Evolutionary conservation across 169 alveolate species (phyloP).

Genomic region (Cryptosporidium ubiquitum): DNA sequence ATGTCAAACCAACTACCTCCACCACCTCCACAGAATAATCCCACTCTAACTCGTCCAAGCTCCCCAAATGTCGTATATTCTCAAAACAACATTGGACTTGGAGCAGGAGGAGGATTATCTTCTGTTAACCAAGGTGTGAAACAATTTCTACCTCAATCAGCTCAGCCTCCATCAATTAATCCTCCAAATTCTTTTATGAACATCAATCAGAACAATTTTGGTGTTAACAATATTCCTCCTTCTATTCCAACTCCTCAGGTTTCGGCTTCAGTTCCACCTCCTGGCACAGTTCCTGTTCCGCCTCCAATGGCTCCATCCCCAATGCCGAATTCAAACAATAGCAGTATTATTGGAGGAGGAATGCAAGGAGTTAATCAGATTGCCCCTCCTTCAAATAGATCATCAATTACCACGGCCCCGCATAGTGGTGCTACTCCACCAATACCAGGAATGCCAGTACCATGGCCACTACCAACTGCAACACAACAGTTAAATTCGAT

Average conservation of each 20-base stretch:
- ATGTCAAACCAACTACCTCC: neutral
- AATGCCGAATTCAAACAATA: neutral
- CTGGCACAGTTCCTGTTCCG: neutral
- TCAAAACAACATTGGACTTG: neutral
- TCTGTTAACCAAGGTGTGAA: neutral
- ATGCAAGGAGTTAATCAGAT: neutral
- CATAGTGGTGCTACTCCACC: constrained; percentile 86
- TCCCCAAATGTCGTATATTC: constrained; percentile 15
- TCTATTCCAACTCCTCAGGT: neutral
- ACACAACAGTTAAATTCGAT: constrained; percentile 83
- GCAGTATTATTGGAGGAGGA: constrained; percentile 13
- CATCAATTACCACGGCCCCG: constrained; percentile 84
- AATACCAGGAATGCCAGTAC: constrained; percentile 90
- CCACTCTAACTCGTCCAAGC: constrained; percentile 40
- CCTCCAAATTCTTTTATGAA: neutral
- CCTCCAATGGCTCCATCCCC: constrained; percentile 9
- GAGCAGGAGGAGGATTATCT: neutral
- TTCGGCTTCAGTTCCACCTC: neutral
- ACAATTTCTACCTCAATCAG: neutral
- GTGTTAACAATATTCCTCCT: neutral
- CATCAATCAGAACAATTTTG: neutral
- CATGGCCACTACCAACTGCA: constrained; percentile 91
- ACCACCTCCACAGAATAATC: constrained; percentile 34
- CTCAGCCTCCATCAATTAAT: neutral
- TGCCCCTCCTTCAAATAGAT: constrained; percentile 5